phyloP scores from a whole-genome alignment of 345 rosid species.

The Luvunga scandens region DNA sequence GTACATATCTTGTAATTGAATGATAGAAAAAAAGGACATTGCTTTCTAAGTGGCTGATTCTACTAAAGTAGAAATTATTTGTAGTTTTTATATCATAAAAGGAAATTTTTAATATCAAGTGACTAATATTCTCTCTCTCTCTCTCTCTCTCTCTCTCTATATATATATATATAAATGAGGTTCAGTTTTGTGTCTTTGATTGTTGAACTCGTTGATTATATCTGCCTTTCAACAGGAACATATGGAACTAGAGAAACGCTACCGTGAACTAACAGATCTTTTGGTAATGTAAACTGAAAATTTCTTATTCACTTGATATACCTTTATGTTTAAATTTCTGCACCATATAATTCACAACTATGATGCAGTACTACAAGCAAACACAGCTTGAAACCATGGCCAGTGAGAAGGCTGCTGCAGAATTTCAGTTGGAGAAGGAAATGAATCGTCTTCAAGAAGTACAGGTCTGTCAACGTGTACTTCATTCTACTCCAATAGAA shows the following conservation, averaged over 20 bases:
- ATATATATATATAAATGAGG: not conserved
- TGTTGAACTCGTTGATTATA: conserved; percentile 27
- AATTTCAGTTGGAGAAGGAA: conserved; percentile 97
- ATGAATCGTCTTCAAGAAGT: conserved; percentile 77
- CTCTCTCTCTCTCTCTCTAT: too few relatives aligned
- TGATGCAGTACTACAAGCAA: conserved; percentile 92
- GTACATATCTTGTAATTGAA: not conserved
- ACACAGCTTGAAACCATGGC: conserved; percentile 97
- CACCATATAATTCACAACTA: conserved; percentile 10
- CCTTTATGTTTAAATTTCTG: conserved; percentile 8
- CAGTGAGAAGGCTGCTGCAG: conserved; percentile 98
- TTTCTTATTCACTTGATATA: not conserved
- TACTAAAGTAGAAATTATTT: not conserved
- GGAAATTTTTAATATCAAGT: not conserved
- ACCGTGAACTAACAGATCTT: conserved; percentile 94
- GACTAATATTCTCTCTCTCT: not conserved
- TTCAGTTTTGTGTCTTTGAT: not conserved
- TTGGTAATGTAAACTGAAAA: conserved; percentile 58
- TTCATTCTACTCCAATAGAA: conserved; percentile 14
- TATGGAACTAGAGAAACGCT: conserved; percentile 95
- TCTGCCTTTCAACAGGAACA: conserved; percentile 69
- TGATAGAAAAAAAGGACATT: not conserved
- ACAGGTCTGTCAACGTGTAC: conserved; percentile 47
- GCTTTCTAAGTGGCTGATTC: not conserved
- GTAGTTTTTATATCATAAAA: not conserved